Evolutionary conservation across 2,329 filamentous ascomycete species (phyloP).

Genomic region (Exophiala xenobiotica): DNA sequence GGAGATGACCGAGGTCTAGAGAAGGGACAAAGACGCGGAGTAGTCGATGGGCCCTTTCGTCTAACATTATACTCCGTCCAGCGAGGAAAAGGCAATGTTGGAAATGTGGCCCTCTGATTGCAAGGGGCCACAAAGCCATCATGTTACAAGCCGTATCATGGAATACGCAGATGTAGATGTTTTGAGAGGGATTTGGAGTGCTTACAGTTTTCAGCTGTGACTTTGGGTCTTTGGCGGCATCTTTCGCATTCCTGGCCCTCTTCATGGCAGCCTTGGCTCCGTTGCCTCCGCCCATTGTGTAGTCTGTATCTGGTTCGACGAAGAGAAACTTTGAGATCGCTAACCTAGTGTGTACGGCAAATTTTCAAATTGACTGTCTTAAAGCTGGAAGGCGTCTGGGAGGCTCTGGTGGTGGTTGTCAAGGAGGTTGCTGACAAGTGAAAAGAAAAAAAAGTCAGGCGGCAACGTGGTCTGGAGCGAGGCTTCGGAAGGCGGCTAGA

Average conservation of each 20-base stretch:
- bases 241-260: conserved; percentile 69
- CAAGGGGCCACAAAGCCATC: no score
- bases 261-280: conserved; percentile 69
- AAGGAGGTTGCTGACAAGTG: not conserved
- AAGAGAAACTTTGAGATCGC: not conserved
- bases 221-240: conserved; percentile 54
- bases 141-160: no score
- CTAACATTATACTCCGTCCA: no score
- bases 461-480: conserved; percentile 1
- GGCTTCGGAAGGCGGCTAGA: not conserved
- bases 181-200: conserved; percentile 27
- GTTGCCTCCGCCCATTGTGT: conserved; percentile 21
- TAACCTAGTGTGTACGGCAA: not conserved
- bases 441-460: conserved; percentile 5
- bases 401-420: conserved; percentile 3
- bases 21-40: no score
- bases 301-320: not conserved
- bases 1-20: no score
- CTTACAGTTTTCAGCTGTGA: conserved; percentile 68
- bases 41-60: no score
- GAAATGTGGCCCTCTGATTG: no score
- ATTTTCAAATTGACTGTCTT: not conserved
- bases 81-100: no score
- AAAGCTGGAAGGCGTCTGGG: not conserved
- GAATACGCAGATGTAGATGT: no score